Percentiles rank a stretch among this genome's conserved stretches.
phyloP scores from a whole-genome alignment of 345 rosid species.

The Diplotaxis tenuifolia region DNA sequence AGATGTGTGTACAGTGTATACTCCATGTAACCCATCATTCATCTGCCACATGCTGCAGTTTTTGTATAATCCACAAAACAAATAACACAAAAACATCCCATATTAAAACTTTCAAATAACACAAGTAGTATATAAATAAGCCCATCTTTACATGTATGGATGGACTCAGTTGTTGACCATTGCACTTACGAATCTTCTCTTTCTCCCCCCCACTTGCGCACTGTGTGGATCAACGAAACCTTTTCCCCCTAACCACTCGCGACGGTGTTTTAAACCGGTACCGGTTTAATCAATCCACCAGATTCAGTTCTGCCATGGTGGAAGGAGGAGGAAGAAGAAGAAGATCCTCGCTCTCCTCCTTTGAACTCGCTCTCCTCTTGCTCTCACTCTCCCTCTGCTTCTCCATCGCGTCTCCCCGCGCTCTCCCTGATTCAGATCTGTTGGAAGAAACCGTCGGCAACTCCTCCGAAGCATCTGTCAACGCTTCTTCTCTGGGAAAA shows the following conservation, averaged over 20 bases:
- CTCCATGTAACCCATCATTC: background rate
- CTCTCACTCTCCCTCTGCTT: conserved; percentile 22
- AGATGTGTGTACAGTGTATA: background rate
- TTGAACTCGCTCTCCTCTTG: conserved; percentile 15
- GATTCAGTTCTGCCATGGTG: conserved; percentile 38
- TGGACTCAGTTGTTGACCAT: conserved; percentile 31
- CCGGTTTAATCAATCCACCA: conserved; percentile 29
- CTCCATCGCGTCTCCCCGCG: conserved; percentile 27
- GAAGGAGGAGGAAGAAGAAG: conserved; percentile 14
- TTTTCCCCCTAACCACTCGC: background rate
- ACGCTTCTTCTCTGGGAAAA: conserved; percentile 33
- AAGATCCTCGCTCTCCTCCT: conserved; percentile 22
- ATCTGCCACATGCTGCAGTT: background rate
- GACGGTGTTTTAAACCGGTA: conserved; percentile 1
- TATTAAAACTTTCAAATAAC: background rate
- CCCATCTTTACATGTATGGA: background rate
- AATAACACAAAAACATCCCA: background rate
- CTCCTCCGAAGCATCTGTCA: conserved; percentile 21
- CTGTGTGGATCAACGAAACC: conserved; percentile 5
- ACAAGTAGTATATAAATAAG: background rate
- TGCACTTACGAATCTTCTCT: background rate
- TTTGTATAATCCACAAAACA: background rate
- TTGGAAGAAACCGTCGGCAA: conserved; percentile 17
- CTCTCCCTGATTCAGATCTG: conserved; percentile 33
- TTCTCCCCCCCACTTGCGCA: background rate